Evolutionary conservation across 257 asterid species (phyloP), one percentile per base, ranked within the genome.

Genomic region (Asclepias syriaca): DNA sequence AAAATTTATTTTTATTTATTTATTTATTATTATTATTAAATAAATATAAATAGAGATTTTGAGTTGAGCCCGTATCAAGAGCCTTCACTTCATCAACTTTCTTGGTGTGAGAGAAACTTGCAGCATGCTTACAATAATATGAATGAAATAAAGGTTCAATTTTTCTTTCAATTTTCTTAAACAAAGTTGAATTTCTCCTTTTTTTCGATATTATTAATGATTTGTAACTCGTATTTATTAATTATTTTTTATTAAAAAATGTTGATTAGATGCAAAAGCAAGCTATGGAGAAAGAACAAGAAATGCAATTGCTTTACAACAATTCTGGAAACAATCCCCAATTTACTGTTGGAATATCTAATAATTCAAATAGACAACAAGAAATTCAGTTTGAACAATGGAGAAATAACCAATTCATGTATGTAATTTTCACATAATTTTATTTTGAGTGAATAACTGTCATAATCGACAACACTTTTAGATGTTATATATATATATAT

Each of bases 21-120:
- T 4, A 34, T 40, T 40, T 40, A 4, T 39, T 39, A 4, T 39
- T 39, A 0, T 39, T 39, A 0, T 40, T 5, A 40, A 43, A 43
- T 24, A 24, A 24, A 22, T 60, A 2, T 57, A 19, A 71, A 4
- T 29, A 89, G 96, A 82, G 90, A 89, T 68, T n/a, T n/a, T n/a
- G n/a, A n/a, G n/a, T 89, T 65, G 94, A 86, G 76, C 46, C 46
- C 79, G 12, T 29, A 71, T 2, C 81, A 80, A 77, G 89, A 80
- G 63, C 79, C 89, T 74, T 85, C 94, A 32, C 77, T 89, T 74
- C 84, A 86, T 65, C 91, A n/a, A n/a, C 65, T 86, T 22, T 65
- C 77, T 1, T 89, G 94, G 96, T 86, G 90, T 58, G 91, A 87
- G 75, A 87, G 82, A 73, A 89, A 89, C 78, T n/a, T n/a, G 68